Evolutionary conservation across 805 yeast species (phyloP), one percentile per base, ranked within the genome.

Genomic region (Barnettozyma wickerhamii): DNA sequence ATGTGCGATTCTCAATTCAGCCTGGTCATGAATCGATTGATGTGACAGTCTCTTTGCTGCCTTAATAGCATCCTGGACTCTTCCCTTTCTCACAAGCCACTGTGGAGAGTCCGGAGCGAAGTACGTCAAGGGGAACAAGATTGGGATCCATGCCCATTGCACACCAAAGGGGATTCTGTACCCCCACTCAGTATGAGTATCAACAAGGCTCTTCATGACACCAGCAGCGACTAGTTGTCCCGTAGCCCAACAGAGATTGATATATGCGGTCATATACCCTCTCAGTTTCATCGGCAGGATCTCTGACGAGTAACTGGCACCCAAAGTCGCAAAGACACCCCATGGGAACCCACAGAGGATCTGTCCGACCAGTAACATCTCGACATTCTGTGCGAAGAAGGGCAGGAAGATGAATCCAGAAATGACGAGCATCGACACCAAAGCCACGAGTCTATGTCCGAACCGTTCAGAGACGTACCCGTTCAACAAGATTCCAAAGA

Each of bases 61-160:
- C 31, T 50, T 45, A 29, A 62, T 64, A 10, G 84, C 83, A 7
- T 71, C 71, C 0, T 60, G 63, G 15, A 52, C 37, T 36, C 58
- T 58, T 4, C 69, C 71, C 46, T 65, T 63, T 41, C 69, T 66
- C 4, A 71, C 68, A 33, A 75, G 56, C 75, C 77, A 77, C 71
- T 76, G 71, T 21, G 83, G 83, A 9, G 78, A 72, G 41, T 77
- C 82, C 10, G 82, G 83, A 31, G 78, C 73, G 5, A 72, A 55
- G 40, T 43, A 62, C 10, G 70, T 63, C 14, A 69, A 67, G 39
- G 66, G 50, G 21, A 68, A 49, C 20, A 78, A 53, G 29, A 78
- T 77, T 10, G 68, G 53, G 14, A 26, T 20, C 81, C 81, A 78
- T 5, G 67, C 56, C 83, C 83, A 78, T 59, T 78, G 84, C 10